A percentile compares a stretch with the other conserved stretches of the same genome.
Evolutionary conservation across 2,329 filamentous ascomycete genomes (phyloP).

Genomic region (Seiridium unicorne): DNA sequence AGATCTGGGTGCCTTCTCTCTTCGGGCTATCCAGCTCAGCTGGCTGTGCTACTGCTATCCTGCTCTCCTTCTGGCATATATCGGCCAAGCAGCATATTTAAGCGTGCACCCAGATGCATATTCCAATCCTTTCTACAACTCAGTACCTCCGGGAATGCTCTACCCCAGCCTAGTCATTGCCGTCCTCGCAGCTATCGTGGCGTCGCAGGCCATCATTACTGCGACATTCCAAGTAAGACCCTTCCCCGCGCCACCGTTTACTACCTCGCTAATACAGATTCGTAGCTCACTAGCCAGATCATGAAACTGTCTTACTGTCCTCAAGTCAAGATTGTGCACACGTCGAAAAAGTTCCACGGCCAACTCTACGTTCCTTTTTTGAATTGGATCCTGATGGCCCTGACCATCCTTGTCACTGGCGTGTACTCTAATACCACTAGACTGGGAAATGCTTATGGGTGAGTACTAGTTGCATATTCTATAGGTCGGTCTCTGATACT

Average conservation of each 20-base stretch:
- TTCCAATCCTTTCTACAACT: slow-evolving; percentile 73
- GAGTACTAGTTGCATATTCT: background rate
- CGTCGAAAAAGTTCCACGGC: slow-evolving; percentile 66
- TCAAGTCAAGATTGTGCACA: slow-evolving; percentile 72
- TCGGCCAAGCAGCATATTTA: slow-evolving; percentile 74
- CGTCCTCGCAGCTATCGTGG: slow-evolving; percentile 70
- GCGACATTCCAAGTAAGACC: slow-evolving; percentile 62
- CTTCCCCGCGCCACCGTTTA: background rate
- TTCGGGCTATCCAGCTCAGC: slow-evolving; percentile 67
- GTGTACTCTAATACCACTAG: slow-evolving; percentile 65
- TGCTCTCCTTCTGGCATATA: slow-evolving; percentile 63
- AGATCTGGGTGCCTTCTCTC: slow-evolving; percentile 72
- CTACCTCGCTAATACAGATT: slow-evolving; percentile 15
- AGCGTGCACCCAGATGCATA: slow-evolving; percentile 55
- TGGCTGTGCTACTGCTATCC: slow-evolving; percentile 71
- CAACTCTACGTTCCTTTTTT: slow-evolving; percentile 75
- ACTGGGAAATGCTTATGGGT: slow-evolving; percentile 72
- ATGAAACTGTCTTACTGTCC: slow-evolving; percentile 74
- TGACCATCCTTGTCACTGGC: slow-evolving; percentile 70
- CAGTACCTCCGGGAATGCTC: slow-evolving; percentile 64
- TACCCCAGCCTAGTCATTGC: slow-evolving; percentile 69
- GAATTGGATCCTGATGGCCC: slow-evolving; percentile 77
- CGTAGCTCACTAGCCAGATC: slow-evolving; percentile 36
- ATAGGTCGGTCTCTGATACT: background rate
- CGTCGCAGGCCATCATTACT: slow-evolving; percentile 77